These are phyloP conservation scores for Ganoderma boninense DNA, from an alignment of 1,284 basidiomycete genomes.

Conservation along the genomic window DNA sequence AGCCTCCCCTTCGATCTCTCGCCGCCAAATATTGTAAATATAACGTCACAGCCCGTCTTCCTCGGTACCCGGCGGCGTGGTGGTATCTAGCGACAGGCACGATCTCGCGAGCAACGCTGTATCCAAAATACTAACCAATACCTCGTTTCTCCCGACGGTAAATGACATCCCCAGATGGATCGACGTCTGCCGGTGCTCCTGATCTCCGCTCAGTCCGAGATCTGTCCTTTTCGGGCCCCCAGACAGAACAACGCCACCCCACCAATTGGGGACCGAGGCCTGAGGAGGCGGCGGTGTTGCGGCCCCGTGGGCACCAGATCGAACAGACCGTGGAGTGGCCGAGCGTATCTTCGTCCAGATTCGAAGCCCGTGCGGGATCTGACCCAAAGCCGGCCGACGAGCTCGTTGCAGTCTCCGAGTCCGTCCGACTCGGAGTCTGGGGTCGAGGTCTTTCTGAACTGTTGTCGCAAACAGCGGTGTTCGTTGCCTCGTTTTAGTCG, in stretches of 20 bases:
- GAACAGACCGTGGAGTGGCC: not conserved
- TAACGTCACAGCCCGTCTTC: not conserved
- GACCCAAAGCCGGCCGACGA: not conserved
- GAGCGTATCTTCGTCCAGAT: not conserved
- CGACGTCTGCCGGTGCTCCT: not conserved
- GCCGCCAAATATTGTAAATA: not conserved
- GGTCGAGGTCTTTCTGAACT: too few relatives aligned
- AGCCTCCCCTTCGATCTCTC: not conserved
- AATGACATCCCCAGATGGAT: not conserved
- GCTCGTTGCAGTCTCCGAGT: too few relatives aligned
- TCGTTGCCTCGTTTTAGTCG: too few relatives aligned
- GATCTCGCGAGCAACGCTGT: conserved; percentile 38
- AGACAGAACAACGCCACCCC: conserved; percentile 47
- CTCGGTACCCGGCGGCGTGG: not conserved
- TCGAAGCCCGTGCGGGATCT: not conserved
- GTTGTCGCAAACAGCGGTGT: too few relatives aligned
- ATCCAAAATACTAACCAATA: conserved; percentile 55
- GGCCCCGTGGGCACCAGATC: not conserved
- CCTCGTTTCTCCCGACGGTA: not conserved
- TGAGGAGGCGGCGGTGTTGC: not conserved
- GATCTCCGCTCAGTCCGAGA: conserved; percentile 57
- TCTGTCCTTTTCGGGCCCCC: too few relatives aligned
- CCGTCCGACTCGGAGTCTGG: not conserved
- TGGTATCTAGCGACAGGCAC: not conserved
- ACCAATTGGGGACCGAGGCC: not conserved